phyloP scores from a whole-genome alignment of 768 basidiomycete genomes.

The Mycena filopes region DNA sequence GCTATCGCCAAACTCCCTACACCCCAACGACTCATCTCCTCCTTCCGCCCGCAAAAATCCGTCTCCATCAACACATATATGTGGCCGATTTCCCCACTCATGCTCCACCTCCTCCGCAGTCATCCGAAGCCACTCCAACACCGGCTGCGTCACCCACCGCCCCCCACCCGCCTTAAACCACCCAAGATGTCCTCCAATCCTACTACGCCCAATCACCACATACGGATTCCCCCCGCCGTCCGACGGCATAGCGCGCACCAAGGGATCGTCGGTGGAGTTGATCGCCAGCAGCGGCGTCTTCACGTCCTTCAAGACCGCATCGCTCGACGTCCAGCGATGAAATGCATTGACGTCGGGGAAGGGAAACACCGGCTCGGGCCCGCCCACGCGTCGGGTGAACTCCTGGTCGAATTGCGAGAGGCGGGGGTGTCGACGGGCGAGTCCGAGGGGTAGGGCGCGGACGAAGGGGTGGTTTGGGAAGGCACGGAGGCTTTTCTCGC shows the following conservation, averaged over 20 bases:
- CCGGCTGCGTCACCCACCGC: conserved; percentile 10
- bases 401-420: conserved; percentile 5
- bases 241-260: conserved; percentile 3
- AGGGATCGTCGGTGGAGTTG: conserved; percentile 18
- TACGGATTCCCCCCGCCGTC: neutral
- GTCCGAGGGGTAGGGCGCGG: neutral
- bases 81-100: neutral
- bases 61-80: conserved; percentile 1
- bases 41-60: conserved; percentile 4
- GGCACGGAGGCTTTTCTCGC: conserved; percentile 1
- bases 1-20: conserved; percentile 1
- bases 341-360: neutral
- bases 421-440: conserved; percentile 7
- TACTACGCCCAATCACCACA: conserved; percentile 9
- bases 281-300: conserved; percentile 5
- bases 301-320: too few relatives aligned
- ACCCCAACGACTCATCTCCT: conserved; percentile 5
- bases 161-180: conserved; percentile 13
- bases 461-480: conserved; percentile 5
- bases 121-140: conserved; percentile 3
- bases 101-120: conserved; percentile 1
- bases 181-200: conserved; percentile 7
- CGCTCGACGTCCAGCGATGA: conserved; percentile 13
- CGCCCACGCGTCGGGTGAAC: conserved; percentile 15
- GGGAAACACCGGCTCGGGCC: conserved; percentile 9